Evolutionary conservation across 495 filamentous ascomycete genomes (phyloP).

Genomic region (Penicillium psychrofluorescens): DNA sequence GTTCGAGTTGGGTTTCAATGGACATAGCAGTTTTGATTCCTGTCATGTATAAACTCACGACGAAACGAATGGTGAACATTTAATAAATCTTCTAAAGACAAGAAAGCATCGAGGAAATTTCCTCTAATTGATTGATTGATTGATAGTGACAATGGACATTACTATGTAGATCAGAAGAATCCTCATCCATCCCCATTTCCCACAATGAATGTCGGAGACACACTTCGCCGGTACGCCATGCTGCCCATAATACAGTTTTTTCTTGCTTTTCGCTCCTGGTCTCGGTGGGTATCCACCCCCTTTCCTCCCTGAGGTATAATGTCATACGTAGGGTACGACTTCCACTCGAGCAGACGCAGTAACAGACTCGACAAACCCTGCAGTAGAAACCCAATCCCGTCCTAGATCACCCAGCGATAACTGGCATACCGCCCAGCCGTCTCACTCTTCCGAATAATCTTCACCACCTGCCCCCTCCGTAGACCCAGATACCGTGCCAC

Average conservation of each 20-base stretch:
- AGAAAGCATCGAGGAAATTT: neutral
- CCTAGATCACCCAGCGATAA: constrained; percentile 59
- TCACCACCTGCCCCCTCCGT: constrained; percentile 91
- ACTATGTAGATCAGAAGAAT: constrained; percentile 22
- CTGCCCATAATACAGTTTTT: constrained; percentile 37
- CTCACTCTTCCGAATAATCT: constrained; percentile 84
- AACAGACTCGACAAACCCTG: neutral
- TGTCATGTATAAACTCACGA: too few species aligned
- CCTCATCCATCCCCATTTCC: constrained; percentile 11
- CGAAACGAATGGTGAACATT: too few species aligned
- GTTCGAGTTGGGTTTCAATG: too few species aligned
- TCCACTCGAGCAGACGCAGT: too few species aligned
- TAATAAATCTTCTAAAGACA: neutral
- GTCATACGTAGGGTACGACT: too few species aligned
- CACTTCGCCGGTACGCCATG: constrained; percentile 40
- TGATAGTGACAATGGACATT: constrained; percentile 11
- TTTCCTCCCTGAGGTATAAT: neutral
- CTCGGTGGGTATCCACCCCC: neutral
- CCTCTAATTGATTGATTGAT: neutral
- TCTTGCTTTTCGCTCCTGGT: constrained; percentile 20
- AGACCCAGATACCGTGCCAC: constrained; percentile 88
- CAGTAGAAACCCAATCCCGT: neutral
- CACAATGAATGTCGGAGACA: constrained; percentile 15
- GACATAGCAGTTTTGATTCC: too few species aligned
- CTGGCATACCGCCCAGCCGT: constrained; percentile 51